Conservation (phyloP, 805 yeast genomes). For the Candida maltosa region DNA sequence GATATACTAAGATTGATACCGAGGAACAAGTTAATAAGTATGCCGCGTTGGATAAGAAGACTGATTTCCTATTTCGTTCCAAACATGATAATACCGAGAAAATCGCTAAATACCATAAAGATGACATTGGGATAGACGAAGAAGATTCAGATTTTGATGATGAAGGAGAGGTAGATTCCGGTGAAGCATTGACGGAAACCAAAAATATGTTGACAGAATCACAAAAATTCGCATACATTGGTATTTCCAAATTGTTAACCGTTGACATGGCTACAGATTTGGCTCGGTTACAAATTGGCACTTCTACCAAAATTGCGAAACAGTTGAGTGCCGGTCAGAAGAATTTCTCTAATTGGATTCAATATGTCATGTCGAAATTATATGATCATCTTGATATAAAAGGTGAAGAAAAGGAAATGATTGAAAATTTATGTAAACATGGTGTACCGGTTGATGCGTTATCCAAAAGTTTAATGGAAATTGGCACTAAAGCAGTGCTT, state of each 20-base stretch:
- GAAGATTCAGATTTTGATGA: slow-evolving; percentile 17
- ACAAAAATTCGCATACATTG: slow-evolving; percentile 90
- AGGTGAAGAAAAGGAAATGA: slow-evolving; percentile 81
- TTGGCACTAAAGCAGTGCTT: slow-evolving; percentile 8
- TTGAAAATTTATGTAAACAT: slow-evolving; percentile 79
- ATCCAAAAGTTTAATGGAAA: slow-evolving; percentile 50
- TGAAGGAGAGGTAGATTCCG: slow-evolving; percentile 45
- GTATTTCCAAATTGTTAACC: slow-evolving; percentile 69
- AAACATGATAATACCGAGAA: slow-evolving; percentile 15
- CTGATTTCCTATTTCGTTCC: slow-evolving; percentile 47
- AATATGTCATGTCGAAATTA: slow-evolving; percentile 63
- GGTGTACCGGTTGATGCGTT: slow-evolving; percentile 77
- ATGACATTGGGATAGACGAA: slow-evolving; percentile 11
- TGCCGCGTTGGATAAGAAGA: slow-evolving; percentile 45
- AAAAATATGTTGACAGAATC: slow-evolving; percentile 75
- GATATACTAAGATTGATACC: slow-evolving; percentile 85
- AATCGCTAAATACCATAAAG: slow-evolving; percentile 25
- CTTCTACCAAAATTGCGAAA: slow-evolving; percentile 54
- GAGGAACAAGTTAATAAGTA: slow-evolving; percentile 83
- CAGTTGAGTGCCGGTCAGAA: slow-evolving; percentile 66
- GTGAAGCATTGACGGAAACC: slow-evolving; percentile 74
- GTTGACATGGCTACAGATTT: slow-evolving; percentile 82
- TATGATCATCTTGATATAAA: slow-evolving; percentile 78
- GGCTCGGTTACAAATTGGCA: slow-evolving; percentile 53
- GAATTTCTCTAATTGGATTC: slow-evolving; percentile 82